These are phyloP conservation scores for Phylloporus sp. DNA, from an alignment of 768 basidiomycete species.

Conservation along the genomic window DNA sequence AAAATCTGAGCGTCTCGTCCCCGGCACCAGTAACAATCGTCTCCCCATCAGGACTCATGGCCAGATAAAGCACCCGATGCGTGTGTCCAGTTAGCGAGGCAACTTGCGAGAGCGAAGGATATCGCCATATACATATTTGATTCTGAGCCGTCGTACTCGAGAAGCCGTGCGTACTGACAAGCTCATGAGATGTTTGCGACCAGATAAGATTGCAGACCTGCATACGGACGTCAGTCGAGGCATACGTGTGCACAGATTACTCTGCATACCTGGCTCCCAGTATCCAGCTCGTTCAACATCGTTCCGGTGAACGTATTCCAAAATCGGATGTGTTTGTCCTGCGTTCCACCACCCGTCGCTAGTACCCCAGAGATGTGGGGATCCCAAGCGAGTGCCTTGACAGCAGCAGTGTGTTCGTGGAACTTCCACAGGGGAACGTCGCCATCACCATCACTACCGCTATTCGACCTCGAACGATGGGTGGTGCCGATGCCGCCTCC, in stretches of 20 bases:
- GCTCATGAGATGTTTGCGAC: conserved; percentile 92
- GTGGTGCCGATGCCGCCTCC: conserved; percentile 25
- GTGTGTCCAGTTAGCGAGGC: conserved; percentile 93
- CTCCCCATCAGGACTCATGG: conserved; percentile 95
- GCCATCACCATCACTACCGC: conserved; percentile 30
- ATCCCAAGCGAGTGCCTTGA: conserved; percentile 98
- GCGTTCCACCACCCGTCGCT: conserved; percentile 96
- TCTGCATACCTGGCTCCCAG: conserved; percentile 79
- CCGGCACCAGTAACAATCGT: conserved; percentile 98
- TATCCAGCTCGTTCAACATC: conserved; percentile 84
- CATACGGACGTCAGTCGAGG: conserved; percentile 6
- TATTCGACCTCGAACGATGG: conserved; percentile 24
- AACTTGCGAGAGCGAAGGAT: conserved; percentile 90
- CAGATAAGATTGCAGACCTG: conserved; percentile 98
- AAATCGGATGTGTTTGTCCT: conserved; percentile 95
- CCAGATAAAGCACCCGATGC: conserved; percentile 92
- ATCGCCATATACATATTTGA: conserved; percentile 94
- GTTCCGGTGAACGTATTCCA: conserved; percentile 91
- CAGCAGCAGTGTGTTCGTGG: conserved; percentile 94
- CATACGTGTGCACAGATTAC: background rate
- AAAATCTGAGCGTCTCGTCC: conserved; percentile 94
- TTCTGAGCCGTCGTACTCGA: conserved; percentile 91
- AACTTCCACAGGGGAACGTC: conserved; percentile 87
- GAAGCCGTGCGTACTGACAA: conserved; percentile 97
- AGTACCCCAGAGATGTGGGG: conserved; percentile 88